These are phyloP conservation scores for Grosmannia clavigera DNA, from an alignment of 2,329 filamentous ascomycete species.

Conservation along the genomic window DNA sequence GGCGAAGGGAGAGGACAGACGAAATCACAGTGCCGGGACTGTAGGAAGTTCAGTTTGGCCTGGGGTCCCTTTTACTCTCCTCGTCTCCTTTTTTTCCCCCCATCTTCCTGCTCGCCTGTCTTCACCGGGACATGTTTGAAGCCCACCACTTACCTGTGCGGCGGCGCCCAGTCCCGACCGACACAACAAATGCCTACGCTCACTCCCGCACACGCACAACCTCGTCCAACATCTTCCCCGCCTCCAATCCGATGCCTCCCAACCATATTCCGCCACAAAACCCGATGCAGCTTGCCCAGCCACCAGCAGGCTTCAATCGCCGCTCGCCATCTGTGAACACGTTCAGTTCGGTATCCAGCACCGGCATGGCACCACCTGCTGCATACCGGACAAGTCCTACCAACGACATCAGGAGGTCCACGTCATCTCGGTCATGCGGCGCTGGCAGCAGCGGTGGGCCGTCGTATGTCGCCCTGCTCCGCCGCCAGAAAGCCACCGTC, in stretches of 20 bases:
- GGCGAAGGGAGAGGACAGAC: background rate
- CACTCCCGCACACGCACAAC: slow-evolving; percentile 45
- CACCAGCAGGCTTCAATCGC: slow-evolving; percentile 29
- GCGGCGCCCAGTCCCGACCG: slow-evolving; percentile 16
- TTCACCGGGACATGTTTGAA: slow-evolving; percentile 18
- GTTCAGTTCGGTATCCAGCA: slow-evolving; percentile 54
- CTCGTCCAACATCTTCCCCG: slow-evolving; percentile 41
- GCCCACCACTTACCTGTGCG: slow-evolving; percentile 18
- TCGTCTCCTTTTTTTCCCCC: background rate
- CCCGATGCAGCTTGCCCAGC: slow-evolving; percentile 19
- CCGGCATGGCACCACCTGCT: slow-evolving; percentile 35
- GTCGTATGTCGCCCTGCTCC: slow-evolving; percentile 91
- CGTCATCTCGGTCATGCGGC: slow-evolving; percentile 62
- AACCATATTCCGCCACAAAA: slow-evolving; percentile 2
- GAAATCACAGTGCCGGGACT: background rate
- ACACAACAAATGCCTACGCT: slow-evolving; percentile 39
- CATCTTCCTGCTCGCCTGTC: background rate
- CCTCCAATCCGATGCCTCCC: slow-evolving; percentile 14
- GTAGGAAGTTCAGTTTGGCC: background rate
- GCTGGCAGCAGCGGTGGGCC: slow-evolving; percentile 21
- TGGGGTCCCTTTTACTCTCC: background rate
- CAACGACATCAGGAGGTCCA: slow-evolving; percentile 59
- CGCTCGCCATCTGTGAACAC: slow-evolving; percentile 55
- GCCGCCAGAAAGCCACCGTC: slow-evolving; percentile 94
- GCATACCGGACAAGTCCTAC: slow-evolving; percentile 43